These are phyloP conservation scores for Solanum arcanum DNA, from an alignment of 257 asterid genomes.

Conservation along the genomic window DNA sequence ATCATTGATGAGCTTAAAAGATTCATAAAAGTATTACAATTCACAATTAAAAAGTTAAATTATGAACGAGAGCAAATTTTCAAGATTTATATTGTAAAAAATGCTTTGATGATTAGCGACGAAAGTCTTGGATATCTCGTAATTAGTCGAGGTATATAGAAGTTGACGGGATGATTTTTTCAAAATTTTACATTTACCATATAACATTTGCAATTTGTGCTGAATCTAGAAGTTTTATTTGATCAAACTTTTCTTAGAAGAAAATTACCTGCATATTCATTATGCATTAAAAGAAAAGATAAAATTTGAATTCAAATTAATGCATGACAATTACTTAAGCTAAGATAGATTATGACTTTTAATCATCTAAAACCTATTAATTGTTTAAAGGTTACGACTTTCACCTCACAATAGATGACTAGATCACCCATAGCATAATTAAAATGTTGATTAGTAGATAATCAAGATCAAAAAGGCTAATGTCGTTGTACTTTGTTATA, in stretches of 20 bases:
- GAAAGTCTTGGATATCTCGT: neutral
- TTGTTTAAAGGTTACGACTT: neutral
- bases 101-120: neutral
- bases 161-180: no score
- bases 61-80: neutral
- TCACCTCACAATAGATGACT: neutral
- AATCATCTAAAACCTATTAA: neutral
- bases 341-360: neutral
- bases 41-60: neutral
- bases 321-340: neutral
- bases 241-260: neutral
- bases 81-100: no score
- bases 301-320: neutral
- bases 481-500: neutral
- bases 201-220: neutral
- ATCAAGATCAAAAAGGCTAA: neutral
- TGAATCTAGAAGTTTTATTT: neutral
- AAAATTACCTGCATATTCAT: neutral
- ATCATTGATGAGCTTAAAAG: neutral
- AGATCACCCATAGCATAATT: neutral
- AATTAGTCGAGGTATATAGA: no score
- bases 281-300: neutral
- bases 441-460: neutral
- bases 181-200: neutral
- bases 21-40: neutral